Evolutionary conservation across 1,284 basidiomycete species (phyloP).

Genomic region (Sporisorium exsertum): DNA sequence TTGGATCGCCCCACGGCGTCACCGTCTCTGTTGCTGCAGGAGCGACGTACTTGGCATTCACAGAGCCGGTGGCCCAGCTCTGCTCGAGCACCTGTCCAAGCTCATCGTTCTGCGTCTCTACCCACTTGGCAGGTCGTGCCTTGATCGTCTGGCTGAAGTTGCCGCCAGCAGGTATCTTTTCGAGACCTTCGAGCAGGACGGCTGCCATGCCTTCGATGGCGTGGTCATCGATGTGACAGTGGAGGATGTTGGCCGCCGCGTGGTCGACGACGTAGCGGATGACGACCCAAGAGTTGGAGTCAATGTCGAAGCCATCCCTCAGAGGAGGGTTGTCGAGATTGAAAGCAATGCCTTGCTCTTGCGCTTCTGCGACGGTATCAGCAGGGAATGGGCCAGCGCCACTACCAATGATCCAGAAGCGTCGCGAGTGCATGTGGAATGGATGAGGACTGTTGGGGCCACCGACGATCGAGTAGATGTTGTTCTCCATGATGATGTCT

Average conservation of each 20-base stretch:
- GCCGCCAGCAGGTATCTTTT: slow-evolving; percentile 41
- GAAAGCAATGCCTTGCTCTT: slow-evolving; percentile 27
- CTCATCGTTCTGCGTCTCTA: slow-evolving; percentile 41
- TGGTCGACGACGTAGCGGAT: slow-evolving; percentile 52
- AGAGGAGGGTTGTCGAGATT: slow-evolving; percentile 48
- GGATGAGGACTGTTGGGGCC: slow-evolving; percentile 55
- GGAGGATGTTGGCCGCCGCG: slow-evolving; percentile 49
- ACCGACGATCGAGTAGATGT: slow-evolving; percentile 51
- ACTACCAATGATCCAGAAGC: slow-evolving; percentile 53
- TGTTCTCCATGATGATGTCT: slow-evolving; percentile 54
- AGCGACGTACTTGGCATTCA: slow-evolving; percentile 17
- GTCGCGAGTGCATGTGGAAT: slow-evolving; percentile 52
- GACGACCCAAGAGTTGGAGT: slow-evolving; percentile 50
- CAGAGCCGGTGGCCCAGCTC: slow-evolving; percentile 25
- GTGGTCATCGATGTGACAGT: slow-evolving; percentile 57
- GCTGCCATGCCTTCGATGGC: slow-evolving; percentile 56
- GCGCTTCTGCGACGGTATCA: slow-evolving; percentile 42
- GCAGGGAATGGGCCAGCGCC: slow-evolving; percentile 40
- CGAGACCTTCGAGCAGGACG: slow-evolving; percentile 52
- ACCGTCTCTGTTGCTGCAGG: slow-evolving; percentile 38
- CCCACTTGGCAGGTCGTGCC: slow-evolving; percentile 17
- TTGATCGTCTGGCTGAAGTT: slow-evolving; percentile 42
- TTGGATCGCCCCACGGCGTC: slow-evolving; percentile 46
- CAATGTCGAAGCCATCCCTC: slow-evolving; percentile 53
- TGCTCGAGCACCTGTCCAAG: slow-evolving; percentile 32